Conservation (phyloP, 345 rosid species). For the Rhodamnia argentea region DNA sequence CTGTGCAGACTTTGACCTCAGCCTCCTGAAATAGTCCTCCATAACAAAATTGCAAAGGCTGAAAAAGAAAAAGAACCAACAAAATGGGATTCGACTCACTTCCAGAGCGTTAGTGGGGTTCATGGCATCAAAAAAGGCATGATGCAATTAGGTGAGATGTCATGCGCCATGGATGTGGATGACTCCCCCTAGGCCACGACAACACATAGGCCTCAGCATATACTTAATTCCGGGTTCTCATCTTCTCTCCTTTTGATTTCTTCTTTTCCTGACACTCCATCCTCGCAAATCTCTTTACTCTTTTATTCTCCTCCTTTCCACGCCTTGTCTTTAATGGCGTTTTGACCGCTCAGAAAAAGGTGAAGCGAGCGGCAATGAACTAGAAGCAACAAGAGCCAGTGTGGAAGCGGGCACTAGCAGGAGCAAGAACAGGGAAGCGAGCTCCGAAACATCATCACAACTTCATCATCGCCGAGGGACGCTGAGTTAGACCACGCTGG, state of each 20-base stretch:
- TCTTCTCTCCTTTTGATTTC: background rate
- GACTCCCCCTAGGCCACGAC: background rate
- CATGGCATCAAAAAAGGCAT: background rate
- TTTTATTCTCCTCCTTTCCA: background rate
- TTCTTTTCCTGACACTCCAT: background rate
- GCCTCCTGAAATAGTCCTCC: background rate
- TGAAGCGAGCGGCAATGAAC: background rate
- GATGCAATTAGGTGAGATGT: background rate
- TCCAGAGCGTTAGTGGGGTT: background rate
- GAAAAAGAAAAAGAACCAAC: background rate
- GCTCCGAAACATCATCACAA: background rate
- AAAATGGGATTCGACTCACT: background rate
- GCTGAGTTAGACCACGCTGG: background rate
- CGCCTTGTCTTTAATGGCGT: background rate
- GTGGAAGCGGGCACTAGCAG: slow-evolving; percentile 1
- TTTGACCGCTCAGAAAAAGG: slow-evolving; percentile 27
- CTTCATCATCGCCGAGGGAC: background rate
- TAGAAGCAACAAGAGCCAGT: background rate
- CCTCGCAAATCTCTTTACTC: background rate
- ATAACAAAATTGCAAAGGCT: background rate
- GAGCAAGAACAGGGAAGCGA: background rate
- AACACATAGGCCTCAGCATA: background rate
- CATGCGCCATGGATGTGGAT: background rate
- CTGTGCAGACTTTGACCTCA: background rate
- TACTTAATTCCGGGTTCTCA: background rate